Base-by-base conservation (phyloP, 1,284 basidiomycete species). In the Fistulina hepatica region DNA sequence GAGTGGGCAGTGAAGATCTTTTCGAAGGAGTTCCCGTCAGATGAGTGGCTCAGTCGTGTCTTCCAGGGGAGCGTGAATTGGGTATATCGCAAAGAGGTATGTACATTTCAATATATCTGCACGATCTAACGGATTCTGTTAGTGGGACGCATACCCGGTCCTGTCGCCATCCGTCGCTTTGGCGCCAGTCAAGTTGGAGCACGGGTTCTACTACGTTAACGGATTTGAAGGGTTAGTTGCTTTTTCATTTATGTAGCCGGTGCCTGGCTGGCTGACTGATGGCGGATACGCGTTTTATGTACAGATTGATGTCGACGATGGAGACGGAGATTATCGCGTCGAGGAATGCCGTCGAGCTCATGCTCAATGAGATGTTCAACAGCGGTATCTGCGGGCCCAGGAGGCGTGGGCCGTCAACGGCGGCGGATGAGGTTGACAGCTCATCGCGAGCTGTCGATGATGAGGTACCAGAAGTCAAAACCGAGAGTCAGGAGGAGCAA, bases 1-100 rank as follows among this genome's bases (percentile, higher is more conserved):
- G 80, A 83, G 55, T 82, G 76, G 68, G 65, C 72, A 12, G 85
- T 90, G 39, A 92, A 92, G 64, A 82, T 98, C 39, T 95, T 97
- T 55, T 93, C 88, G 1, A 65, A 74, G 46, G 54, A 71, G 19
- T 53, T 59, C 5, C 56, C 94, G 19, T 64, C 64, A 20, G 79
- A 91, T 43, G 69, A 76, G 35, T 81, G 78, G 71, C 61, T 97
- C 21, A 57, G 64, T 20, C 59, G 65, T 12, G 60, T 78, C 41
- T 91, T 91, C 53, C 60, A 52, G 3, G 71, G 72, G 15, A 64
- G 78, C 41, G 76, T 93, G 16, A 71, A 73, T 6, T 97, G 94
- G 93, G 71, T 90, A 6, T 58, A 76, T 47, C 67, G 86, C 42
- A 91, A 94, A 57, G 75, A 81, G 64, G 83, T 79, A 49, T 48